Conservation (phyloP, 345 rosid genomes). For the Ricinus communis region DNA sequence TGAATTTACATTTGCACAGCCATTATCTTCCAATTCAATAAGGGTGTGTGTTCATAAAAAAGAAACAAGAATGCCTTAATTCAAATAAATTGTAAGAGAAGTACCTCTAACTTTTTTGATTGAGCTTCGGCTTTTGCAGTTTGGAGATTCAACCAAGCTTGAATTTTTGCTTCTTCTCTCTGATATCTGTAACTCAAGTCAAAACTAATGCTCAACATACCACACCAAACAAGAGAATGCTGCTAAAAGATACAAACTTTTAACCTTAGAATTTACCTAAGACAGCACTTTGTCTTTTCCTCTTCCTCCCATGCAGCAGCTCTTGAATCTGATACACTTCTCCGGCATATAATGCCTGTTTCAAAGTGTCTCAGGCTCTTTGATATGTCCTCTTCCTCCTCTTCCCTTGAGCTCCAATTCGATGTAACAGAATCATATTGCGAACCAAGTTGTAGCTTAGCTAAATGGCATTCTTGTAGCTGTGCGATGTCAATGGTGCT, state of each 20-base stretch:
- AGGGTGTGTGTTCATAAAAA: neutral
- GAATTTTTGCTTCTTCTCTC: constrained; percentile 91
- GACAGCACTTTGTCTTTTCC: constrained; percentile 77
- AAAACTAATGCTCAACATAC: neutral
- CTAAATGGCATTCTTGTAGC: constrained; percentile 63
- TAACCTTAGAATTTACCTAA: constrained; percentile 46
- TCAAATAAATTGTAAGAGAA: neutral
- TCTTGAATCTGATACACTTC: constrained; percentile 60
- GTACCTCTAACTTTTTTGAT: constrained; percentile 88
- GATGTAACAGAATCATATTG: constrained; percentile 59
- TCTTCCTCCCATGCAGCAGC: constrained; percentile 76
- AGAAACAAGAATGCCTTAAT: neutral
- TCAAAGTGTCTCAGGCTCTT: constrained; percentile 84
- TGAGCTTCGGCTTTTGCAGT: constrained; percentile 97
- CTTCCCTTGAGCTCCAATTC: constrained; percentile 91
- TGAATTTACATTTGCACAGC: neutral
- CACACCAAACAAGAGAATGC: neutral
- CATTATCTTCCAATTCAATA: neutral
- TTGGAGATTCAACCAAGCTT: constrained; percentile 94
- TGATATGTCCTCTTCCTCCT: constrained; percentile 83
- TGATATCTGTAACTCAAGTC: constrained; percentile 53
- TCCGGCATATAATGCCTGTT: constrained; percentile 43
- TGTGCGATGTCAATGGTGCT: constrained; percentile 59
- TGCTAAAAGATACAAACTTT: neutral
- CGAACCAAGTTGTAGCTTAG: constrained; percentile 65